Evolutionary conservation across 768 basidiomycete genomes (phyloP).

Genomic region (Terana coerulea): DNA sequence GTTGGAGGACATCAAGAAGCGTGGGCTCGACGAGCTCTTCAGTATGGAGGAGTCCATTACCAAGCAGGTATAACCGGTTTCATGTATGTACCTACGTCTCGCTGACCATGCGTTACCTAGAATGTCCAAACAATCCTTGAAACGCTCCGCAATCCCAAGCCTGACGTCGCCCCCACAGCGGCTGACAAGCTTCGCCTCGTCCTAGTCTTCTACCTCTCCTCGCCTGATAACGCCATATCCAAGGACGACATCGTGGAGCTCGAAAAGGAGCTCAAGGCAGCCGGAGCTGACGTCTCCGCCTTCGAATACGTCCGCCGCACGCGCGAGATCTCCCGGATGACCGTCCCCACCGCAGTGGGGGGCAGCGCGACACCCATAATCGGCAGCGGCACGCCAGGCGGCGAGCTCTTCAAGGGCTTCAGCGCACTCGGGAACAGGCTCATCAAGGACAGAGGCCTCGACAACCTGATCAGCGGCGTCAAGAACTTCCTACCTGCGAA

Average conservation of each 20-base stretch:
- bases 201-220: conserved; percentile 92
- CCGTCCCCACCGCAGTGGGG: conserved; percentile 57
- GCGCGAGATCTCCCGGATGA: conserved; percentile 92
- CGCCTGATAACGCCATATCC: conserved; percentile 71
- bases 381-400: conserved; percentile 65
- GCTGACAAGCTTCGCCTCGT: conserved; percentile 91
- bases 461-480: conserved; percentile 95
- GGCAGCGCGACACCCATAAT: conserved; percentile 64
- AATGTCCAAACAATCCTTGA: conserved; percentile 80
- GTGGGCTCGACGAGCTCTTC: conserved; percentile 95
- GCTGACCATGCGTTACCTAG: conserved; percentile 37
- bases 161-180: conserved; percentile 62
- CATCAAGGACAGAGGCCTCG: conserved; percentile 89
- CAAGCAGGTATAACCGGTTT: conserved; percentile 57
- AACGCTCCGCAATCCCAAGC: conserved; percentile 70
- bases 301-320: conserved; percentile 92
- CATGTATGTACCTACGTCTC: not conserved
- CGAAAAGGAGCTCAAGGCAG: conserved; percentile 79
- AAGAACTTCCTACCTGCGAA: conserved; percentile 96
- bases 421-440: conserved; percentile 89
- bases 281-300: conserved; percentile 75
- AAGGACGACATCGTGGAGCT: conserved; percentile 89
- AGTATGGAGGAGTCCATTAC: conserved; percentile 89
- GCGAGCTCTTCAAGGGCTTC: conserved; percentile 92
- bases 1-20: conserved; percentile 90